Evolutionary conservation across 148 eudicot species (phyloP), one percentile per base, ranked within the genome.

Genomic region (Chenopodium suecicum): DNA sequence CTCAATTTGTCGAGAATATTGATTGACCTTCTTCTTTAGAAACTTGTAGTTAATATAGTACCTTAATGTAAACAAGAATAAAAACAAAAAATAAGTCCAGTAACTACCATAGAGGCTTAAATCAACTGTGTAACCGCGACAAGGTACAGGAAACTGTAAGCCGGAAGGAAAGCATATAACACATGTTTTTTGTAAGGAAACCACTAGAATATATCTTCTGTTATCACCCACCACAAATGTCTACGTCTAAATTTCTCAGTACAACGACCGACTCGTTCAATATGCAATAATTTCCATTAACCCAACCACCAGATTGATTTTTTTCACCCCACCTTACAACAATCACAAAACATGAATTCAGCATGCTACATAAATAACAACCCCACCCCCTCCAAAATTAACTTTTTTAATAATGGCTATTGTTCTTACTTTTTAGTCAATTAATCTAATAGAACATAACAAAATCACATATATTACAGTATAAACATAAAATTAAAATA

Each of bases 11-110:
- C 80, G 90, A 47, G 87, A 44, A 78, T 91, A 91, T 66, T 87
- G 91, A 67, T 89, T 91, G 48, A 91, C 91, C 82, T 91, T 91
- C 85, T 89, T 88, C 91, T 91, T 91, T 60, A 91, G 77, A 52
- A 89, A 54, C 90, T 91, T 91, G 89, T 91, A 91, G 85, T 91
- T 83, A 46, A 91, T 89, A 76, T 91, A 91, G 83, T 87, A 91
- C 80, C 94, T 91, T 83, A n/a, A 78, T 41, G 20, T 22, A 74
- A 70, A 41, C 63, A 74, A 64, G 22, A 58, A 46, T n/a, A 78
- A 71, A 46, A n/a, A 37, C 19, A 16, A 7, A 74, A 31, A 2
- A 7, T 1, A 16, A 50, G 54, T 8, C 34, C 32, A 2, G 3
- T 14, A 12, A 54, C 19, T 50, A 71, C 37, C 69, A 79, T 63